These are phyloP conservation scores for Myxozyma vanderwaltii DNA, from an alignment of 805 yeast species.

Conservation along the genomic window DNA sequence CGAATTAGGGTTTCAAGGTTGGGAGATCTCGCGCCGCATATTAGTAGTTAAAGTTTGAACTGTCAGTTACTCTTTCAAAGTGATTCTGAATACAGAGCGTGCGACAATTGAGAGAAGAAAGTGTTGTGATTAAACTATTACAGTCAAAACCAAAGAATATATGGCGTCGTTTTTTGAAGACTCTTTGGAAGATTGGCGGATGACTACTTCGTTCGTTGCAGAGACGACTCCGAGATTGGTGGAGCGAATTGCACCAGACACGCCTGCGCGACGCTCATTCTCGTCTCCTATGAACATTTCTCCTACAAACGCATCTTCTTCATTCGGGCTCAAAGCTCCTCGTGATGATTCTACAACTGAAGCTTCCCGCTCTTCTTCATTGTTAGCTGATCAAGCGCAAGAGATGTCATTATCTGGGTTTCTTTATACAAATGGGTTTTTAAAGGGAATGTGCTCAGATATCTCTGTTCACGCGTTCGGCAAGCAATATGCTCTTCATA, in stretches of 20 bases:
- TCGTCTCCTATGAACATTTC: neutral
- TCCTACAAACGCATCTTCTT: neutral
- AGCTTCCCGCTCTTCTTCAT: neutral
- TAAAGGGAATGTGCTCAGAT: slow-evolving; percentile 53
- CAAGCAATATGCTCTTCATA: slow-evolving; percentile 50
- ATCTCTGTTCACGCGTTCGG: slow-evolving; percentile 53
- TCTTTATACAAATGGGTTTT: slow-evolving; percentile 46
- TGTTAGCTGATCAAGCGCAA: neutral
- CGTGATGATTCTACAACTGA: neutral
- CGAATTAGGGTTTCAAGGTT: too few species aligned
- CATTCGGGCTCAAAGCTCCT: neutral
- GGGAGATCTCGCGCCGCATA: neutral
- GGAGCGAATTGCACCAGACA: too few species aligned
- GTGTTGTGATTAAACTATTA: neutral
- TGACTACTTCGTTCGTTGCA: too few species aligned
- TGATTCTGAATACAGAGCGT: too few species aligned
- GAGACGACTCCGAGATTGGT: too few species aligned
- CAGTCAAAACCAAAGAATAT: too few species aligned
- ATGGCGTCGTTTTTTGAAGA: neutral
- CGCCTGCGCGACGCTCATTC: neutral
- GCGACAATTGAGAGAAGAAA: too few species aligned
- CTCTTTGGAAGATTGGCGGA: neutral
- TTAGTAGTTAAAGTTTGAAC: too few species aligned
- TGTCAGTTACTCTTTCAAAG: too few species aligned
- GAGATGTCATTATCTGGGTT: slow-evolving; percentile 38